Evolutionary conservation across 2,329 filamentous ascomycete genomes (phyloP), one percentile per base, ranked within the genome.

Genomic region (Pseudopithomyces chartarum): DNA sequence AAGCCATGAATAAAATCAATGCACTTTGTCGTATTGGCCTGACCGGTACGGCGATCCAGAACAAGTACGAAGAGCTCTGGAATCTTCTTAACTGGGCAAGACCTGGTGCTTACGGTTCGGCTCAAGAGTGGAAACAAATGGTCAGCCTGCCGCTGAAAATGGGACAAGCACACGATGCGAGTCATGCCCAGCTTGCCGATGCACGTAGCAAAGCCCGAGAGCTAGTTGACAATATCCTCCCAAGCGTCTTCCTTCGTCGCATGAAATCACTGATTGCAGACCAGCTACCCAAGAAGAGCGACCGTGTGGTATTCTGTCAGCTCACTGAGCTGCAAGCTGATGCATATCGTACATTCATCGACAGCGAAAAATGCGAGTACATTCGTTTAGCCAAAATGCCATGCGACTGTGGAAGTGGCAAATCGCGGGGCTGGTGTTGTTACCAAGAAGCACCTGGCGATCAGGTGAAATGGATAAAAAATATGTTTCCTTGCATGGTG

Each of bases 21-120:
- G 87, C 93, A 0, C 84, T 98, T 2, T 98, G 95, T 70, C 86
- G 95, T 33, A 93, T 99, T 58, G 95, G 95, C 0, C 81, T 99
- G 8, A 98, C 93, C 0, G 95, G 95, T 1, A 99, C 95, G 0
- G 94, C 94, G 0, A 97, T 99, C 43, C 95, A 99, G 72, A 99
- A 99, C 75, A 95, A 91, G 63, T 99, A 99, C 73, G 92, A 97
- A 71, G 95, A 99, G 74, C 83, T 99, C 0, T 99, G 94, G 94
- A 96, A 92, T 0, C 81, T 99, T 0, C 81, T 99, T 2, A 96
- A 99, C 72, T 99, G 95, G 95, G 93, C 92, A 0, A 95, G 96
- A 65, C 95, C 95, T 0, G 94, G 92, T 0, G 78, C 76, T 38
- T 83, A 90, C 60, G 87, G 87, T 0, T 85, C 87, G 0, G 77